Evolutionary conservation across 2,329 filamentous ascomycete species (phyloP), one percentile per base, ranked within the genome.

Genomic region (Sphaerulina musiva): DNA sequence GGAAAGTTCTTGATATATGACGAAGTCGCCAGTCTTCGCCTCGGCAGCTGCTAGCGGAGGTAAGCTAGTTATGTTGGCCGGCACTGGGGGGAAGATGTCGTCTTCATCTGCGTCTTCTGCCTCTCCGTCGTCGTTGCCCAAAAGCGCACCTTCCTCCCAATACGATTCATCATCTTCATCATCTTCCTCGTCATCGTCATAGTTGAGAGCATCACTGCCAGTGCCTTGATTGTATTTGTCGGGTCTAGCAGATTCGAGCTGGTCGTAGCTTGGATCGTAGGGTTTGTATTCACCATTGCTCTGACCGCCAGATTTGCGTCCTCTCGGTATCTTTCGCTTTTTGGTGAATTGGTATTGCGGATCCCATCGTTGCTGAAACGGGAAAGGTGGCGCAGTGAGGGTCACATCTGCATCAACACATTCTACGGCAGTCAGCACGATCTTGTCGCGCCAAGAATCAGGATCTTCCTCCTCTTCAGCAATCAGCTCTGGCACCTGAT

Each of bases 351-450:
- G 78, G 64, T 91, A 87, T 57, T 89, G 85, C 3, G 81, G 79
- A 69, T 95, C 89, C 92, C 91, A 96, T 23, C 66, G 63, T 69
- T 96, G 90, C 12, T 87, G 77, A 69, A 96, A 96, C 0, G 91
- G 91, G 65, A 95, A 96, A 0, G 91, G 88, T 0, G 92, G 91
- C 34, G 87, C 80, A 50, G 80, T 86, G 44, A 95, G 75, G 32
- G 79, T 73, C 39, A 89, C 73, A 4, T 78, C 80, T 31, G 87
- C 80, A n/a, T 87, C 78, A 58, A 83, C 82, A 70, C 91, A 96
- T 69, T 97, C 92, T 0, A 95, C 87, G 20, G 89, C 91, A 23
- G 81, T 80, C 57, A 95, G 82, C 9, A 75, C 79, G 56, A 96
- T 84, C 61, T 83, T 89, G 4, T 81, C 74, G 61, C 81, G 81